Evolutionary conservation across 345 rosid genomes (phyloP).

Genomic region (Euphorbia lathyris): DNA sequence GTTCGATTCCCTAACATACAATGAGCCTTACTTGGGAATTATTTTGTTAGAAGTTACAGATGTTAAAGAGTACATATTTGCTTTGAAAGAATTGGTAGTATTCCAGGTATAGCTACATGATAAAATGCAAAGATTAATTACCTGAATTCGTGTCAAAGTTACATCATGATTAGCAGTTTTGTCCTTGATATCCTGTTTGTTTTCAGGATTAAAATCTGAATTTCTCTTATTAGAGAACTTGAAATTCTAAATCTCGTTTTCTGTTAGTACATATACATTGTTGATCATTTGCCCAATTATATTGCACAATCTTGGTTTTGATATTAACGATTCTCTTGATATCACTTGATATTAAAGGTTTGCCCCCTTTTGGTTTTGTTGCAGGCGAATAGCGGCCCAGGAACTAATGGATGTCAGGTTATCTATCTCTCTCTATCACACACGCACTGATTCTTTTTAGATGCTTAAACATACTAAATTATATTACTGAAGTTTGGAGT

Average conservation of each 20-base stretch:
- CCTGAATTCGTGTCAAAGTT: neutral
- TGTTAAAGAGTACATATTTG: neutral
- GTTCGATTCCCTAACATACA: no score
- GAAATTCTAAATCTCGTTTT: neutral
- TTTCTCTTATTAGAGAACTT: no score
- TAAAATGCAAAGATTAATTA: neutral
- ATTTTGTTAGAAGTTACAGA: neutral
- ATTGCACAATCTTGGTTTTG: neutral
- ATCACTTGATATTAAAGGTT: neutral
- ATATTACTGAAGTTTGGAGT: no score
- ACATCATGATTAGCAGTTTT: neutral
- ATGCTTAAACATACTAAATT: neutral
- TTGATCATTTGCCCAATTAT: neutral
- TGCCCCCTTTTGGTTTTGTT: conserved; percentile 10
- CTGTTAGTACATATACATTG: no score
- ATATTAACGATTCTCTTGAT: neutral
- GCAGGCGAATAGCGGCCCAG: conserved; percentile 94
- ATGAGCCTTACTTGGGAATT: neutral
- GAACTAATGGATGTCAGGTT: conserved; percentile 92
- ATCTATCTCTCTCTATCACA: conserved; percentile 2
- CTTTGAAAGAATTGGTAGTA: neutral
- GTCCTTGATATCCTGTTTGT: neutral
- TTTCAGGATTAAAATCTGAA: neutral
- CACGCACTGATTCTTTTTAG: neutral
- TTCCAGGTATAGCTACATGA: neutral